Evolutionary conservation across 805 yeast genomes (phyloP).

Genomic region (Hanseniaspora occidentalis): DNA sequence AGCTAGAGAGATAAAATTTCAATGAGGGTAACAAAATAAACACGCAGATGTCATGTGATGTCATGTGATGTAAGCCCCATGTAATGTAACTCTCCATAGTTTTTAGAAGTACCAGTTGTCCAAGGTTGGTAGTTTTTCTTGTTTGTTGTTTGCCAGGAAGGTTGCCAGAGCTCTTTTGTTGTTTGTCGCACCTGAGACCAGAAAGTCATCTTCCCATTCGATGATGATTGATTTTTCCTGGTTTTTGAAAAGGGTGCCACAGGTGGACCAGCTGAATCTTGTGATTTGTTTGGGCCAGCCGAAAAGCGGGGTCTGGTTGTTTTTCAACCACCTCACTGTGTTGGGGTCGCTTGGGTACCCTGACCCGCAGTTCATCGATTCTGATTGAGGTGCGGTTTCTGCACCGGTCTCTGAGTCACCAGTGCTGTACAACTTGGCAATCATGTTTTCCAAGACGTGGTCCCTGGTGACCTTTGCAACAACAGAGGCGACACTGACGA

Average conservation of each 20-base stretch:
- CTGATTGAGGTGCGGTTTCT: background rate
- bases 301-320: slow-evolving; percentile 52
- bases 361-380: slow-evolving; percentile 48
- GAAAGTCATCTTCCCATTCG: slow-evolving; percentile 42
- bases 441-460: slow-evolving; percentile 31
- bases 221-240: slow-evolving; percentile 30
- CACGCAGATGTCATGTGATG: too few species aligned
- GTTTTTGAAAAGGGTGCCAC: slow-evolving; percentile 54
- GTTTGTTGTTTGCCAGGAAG: background rate
- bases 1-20: background rate
- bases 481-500: slow-evolving; percentile 88
- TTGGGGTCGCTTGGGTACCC: slow-evolving; percentile 94
- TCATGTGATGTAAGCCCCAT: too few species aligned
- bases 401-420: slow-evolving; percentile 11
- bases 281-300: slow-evolving; percentile 74
- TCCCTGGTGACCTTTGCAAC: slow-evolving; percentile 97
- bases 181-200: slow-evolving; percentile 19
- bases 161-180: slow-evolving; percentile 6
- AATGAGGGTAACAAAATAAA: background rate
- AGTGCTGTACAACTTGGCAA: slow-evolving; percentile 21
- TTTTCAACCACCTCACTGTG: slow-evolving; percentile 64
- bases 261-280: slow-evolving; percentile 91
- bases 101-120: background rate
- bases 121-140: background rate
- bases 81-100: too few species aligned